phyloP scores from a whole-genome alignment of 257 asterid species.

The Apocynum venetum region DNA sequence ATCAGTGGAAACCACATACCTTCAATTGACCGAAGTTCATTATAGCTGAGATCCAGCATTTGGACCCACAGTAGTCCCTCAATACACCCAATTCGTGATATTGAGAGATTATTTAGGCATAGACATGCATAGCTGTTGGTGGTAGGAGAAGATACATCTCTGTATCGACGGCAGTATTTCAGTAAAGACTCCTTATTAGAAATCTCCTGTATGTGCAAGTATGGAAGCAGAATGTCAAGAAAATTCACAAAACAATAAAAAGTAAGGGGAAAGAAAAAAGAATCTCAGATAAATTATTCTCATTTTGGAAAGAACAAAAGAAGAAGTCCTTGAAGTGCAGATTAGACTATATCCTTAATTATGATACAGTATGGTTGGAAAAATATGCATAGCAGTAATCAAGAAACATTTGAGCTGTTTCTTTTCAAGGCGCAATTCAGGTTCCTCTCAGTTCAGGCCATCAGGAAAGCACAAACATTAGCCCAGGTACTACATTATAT shows the following conservation, averaged over 20 bases:
- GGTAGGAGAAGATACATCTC: constrained; percentile 43
- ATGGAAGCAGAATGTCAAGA: not conserved
- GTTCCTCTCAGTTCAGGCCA: not conserved
- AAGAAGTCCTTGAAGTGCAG: not conserved
- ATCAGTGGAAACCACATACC: constrained; percentile 39
- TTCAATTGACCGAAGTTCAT: constrained; percentile 75
- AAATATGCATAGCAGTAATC: not conserved
- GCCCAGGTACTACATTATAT: not conserved
- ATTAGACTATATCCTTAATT: not conserved
- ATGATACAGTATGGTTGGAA: not conserved
- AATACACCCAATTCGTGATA: constrained; percentile 64
- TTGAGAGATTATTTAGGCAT: constrained; percentile 60
- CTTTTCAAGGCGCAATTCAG: not conserved
- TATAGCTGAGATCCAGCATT: constrained; percentile 86
- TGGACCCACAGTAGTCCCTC: constrained; percentile 86
- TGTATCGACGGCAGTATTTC: constrained; percentile 43
- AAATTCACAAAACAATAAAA: not conserved
- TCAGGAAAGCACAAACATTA: not conserved
- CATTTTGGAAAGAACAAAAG: not conserved
- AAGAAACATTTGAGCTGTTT: not conserved
- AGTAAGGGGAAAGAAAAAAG: not conserved
- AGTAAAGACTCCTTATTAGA: constrained; percentile 46
- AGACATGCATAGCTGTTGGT: constrained; percentile 30
- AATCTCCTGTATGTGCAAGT: constrained; percentile 45
- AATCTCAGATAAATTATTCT: not conserved